A percentile compares a stretch with the other conserved stretches of the same genome.
phyloP scores from a whole-genome alignment of 1,284 basidiomycete species.

The Austroboletus olivaceoglutinosus region DNA sequence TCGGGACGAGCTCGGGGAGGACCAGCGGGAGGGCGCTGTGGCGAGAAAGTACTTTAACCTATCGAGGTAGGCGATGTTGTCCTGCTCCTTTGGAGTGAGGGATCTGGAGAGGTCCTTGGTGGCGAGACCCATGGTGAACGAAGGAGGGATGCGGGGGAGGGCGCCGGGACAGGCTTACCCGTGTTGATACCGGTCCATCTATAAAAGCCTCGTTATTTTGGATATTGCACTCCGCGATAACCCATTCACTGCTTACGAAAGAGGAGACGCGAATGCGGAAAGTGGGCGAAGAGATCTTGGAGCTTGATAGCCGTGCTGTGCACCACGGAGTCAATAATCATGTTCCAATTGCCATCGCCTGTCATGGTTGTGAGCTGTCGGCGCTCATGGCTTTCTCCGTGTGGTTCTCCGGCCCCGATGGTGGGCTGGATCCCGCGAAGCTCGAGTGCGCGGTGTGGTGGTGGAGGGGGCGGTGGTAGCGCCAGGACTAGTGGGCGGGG shows the following conservation, averaged over 20 bases:
- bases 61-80: conserved; percentile 69
- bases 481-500: no score
- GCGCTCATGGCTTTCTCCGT: conserved; percentile 28
- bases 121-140: conserved; percentile 27
- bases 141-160: conserved; percentile 13
- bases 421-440: conserved; percentile 24
- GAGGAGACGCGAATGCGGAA: conserved; percentile 22
- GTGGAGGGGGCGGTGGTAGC: not conserved
- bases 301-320: conserved; percentile 33
- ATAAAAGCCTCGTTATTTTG: conserved; percentile 26
- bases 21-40: conserved; percentile 76
- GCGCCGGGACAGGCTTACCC: conserved; percentile 14
- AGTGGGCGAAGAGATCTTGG: conserved; percentile 23
- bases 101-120: conserved; percentile 40
- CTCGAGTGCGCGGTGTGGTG: not conserved
- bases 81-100: conserved; percentile 60
- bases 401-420: conserved; percentile 24
- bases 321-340: conserved; percentile 24
- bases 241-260: conserved; percentile 15
- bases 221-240: conserved; percentile 28
- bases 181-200: conserved; percentile 21
- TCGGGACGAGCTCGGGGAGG: conserved; percentile 28
- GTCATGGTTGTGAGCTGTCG: conserved; percentile 32
- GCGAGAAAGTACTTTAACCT: conserved; percentile 84
- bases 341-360: conserved; percentile 29